These are phyloP conservation scores for Colletotrichum falcatum DNA, from an alignment of 2,329 filamentous ascomycete species.

Conservation along the genomic window DNA sequence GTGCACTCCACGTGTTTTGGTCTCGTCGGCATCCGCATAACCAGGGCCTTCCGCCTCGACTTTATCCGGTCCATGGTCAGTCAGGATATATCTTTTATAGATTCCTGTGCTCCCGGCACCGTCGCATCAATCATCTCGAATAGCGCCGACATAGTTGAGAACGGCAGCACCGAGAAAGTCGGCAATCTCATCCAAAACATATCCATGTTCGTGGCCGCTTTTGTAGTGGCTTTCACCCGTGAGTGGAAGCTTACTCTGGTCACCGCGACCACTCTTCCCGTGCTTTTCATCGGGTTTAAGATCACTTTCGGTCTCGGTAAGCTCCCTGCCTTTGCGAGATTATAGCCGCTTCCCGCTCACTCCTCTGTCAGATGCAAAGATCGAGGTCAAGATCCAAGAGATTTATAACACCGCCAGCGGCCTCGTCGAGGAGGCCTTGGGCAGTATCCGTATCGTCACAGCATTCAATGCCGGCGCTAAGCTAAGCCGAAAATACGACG, in stretches of 20 bases:
- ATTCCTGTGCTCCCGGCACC: neutral
- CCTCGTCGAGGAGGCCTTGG: conserved; percentile 6
- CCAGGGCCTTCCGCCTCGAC: neutral
- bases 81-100: conserved; percentile 8
- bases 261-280: neutral
- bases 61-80: neutral
- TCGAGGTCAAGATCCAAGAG: neutral
- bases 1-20: neutral
- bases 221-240: neutral
- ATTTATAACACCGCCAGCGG: neutral
- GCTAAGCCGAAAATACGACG: conserved; percentile 49
- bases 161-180: neutral
- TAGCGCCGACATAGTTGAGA: neutral
- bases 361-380: neutral
- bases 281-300: conserved; percentile 3
- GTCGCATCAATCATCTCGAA: neutral
- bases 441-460: neutral
- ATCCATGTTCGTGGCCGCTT: conserved; percentile 4
- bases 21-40: neutral
- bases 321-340: neutral
- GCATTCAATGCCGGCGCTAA: neutral
- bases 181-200: conserved; percentile 1
- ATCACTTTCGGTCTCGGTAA: conserved; percentile 3
- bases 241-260: conserved; percentile 14
- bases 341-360: too few relatives aligned